Percentiles rank a stretch among this genome's conserved stretches.
These are phyloP conservation scores for Calocera viscosa DNA, from an alignment of 768 basidiomycete species.

Conservation along the genomic window DNA sequence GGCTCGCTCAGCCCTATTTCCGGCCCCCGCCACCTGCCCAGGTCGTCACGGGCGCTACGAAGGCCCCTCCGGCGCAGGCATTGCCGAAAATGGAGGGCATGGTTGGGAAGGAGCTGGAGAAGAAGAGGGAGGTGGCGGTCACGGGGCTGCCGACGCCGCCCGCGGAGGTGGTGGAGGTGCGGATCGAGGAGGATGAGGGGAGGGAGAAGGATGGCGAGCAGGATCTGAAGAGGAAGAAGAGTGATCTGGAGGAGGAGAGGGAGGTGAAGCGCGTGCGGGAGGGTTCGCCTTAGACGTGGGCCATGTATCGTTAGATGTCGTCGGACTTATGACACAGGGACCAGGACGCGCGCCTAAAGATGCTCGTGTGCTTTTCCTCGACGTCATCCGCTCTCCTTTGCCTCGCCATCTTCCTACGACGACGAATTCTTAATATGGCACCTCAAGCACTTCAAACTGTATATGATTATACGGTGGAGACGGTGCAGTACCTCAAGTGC, in stretches of 20 bases:
- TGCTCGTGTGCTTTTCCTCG: background rate
- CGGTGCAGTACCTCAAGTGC: background rate
- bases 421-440: background rate
- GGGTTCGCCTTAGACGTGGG: background rate
- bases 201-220: background rate
- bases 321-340: background rate
- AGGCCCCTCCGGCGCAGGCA: background rate
- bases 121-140: background rate
- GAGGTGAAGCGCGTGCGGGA: conserved; percentile 8
- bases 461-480: background rate
- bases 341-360: background rate
- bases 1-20: conserved; percentile 62
- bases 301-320: background rate
- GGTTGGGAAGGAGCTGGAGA: too few relatives aligned
- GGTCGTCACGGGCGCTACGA: background rate
- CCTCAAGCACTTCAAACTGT: background rate
- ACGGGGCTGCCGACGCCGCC: background rate
- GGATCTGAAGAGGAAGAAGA: conserved; percentile 9
- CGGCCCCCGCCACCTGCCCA: conserved; percentile 27
- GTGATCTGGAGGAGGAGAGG: conserved; percentile 7
- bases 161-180: background rate
- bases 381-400: background rate
- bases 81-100: background rate
- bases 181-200: background rate
- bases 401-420: background rate